Evolutionary conservation across 1,139 yeast genomes (phyloP).

Genomic region (Suhomyces coccinellae): DNA sequence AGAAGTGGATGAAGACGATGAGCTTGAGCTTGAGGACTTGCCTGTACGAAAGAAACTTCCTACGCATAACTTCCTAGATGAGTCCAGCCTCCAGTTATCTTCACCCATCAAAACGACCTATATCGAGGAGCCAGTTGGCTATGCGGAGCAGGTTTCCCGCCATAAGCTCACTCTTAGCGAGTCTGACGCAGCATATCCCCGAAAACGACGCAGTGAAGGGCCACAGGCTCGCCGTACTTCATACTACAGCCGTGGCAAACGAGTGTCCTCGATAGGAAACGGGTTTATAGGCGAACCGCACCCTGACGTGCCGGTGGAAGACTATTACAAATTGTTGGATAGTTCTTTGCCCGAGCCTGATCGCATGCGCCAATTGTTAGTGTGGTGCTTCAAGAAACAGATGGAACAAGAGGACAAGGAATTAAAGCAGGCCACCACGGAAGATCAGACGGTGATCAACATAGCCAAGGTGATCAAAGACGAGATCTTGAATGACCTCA

Average conservation of each 20-base stretch:
- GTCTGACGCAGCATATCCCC: constrained; percentile 11
- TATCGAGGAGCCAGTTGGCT: constrained; percentile 23
- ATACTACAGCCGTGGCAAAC: constrained; percentile 60
- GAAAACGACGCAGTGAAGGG: constrained; percentile 14
- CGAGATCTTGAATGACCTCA: constrained; percentile 59
- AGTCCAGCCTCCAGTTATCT: constrained; percentile 23
- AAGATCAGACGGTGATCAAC: constrained; percentile 43
- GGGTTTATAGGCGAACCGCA: constrained; percentile 74
- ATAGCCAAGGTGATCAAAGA: constrained; percentile 68
- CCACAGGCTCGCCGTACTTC: constrained; percentile 47
- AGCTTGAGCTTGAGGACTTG: constrained; percentile 10
- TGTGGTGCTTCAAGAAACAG: constrained; percentile 65
- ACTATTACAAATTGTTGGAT: constrained; percentile 65
- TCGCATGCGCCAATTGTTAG: constrained; percentile 65
- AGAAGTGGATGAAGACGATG: constrained; percentile 11
- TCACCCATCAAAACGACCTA: constrained; percentile 23
- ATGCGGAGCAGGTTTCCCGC: constrained; percentile 34
- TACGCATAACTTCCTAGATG: constrained; percentile 15
- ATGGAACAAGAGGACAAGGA: constrained; percentile 40
- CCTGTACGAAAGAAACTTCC: constrained; percentile 6
- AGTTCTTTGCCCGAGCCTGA: constrained; percentile 68
- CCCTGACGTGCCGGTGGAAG: constrained; percentile 54
- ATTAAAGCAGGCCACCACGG: constrained; percentile 25
- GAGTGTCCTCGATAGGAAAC: constrained; percentile 74
- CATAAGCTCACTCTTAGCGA: constrained; percentile 26